Base-by-base conservation (phyloP, 192 early-diverging fungal genomes). In the Coemansia sp. region DNA sequence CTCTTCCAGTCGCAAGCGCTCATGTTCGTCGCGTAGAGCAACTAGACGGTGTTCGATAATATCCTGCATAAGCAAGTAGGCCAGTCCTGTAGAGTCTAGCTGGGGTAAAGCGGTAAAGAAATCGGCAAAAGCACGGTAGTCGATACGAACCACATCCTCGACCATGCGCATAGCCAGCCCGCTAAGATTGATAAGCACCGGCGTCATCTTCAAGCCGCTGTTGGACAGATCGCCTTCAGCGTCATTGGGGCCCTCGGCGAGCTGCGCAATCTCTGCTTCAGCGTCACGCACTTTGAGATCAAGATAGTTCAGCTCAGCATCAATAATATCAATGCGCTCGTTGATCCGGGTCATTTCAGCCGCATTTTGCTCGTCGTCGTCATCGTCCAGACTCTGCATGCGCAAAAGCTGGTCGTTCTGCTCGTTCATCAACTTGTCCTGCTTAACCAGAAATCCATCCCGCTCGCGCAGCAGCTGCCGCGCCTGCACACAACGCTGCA, bases 101-200 rank as follows among this genome's bases (percentile, higher is more conserved):
- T 53, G 70, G 10, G 65, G 49, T 22, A 82, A 49, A 5, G 48
- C 44, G 24, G 63, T 57, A 47, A 82, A 76, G 21, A 76, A 49
- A 14, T 66, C 67, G 12, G 64, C 63, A 48, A 82, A 73, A n/a
- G 73, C 70, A 18, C 60, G 59, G 57, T 74, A 71, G 65, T 79
- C 77, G 38, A 79, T 69, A 34, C 71, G 71, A 60, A 79, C 77
- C 5, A 79, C 77, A 21, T 79, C 77, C 60, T 79, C 77, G 16
- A 79, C 77, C 71, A 79, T 79, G 61, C 77, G 77, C 77, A 79
- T 79, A 16, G 77, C 77, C 64, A 79, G 58, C 14, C 77, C 77
- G 58, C 77, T 79, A 53, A 79, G 73, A 34, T 79, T 79, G n/a
- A 69, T 64, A 3, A 78, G 64, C 10, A 54, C 49, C 0, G 77